phyloP scores from a whole-genome alignment of 2,329 filamentous ascomycete species.

The Acrocalymma vagum region DNA sequence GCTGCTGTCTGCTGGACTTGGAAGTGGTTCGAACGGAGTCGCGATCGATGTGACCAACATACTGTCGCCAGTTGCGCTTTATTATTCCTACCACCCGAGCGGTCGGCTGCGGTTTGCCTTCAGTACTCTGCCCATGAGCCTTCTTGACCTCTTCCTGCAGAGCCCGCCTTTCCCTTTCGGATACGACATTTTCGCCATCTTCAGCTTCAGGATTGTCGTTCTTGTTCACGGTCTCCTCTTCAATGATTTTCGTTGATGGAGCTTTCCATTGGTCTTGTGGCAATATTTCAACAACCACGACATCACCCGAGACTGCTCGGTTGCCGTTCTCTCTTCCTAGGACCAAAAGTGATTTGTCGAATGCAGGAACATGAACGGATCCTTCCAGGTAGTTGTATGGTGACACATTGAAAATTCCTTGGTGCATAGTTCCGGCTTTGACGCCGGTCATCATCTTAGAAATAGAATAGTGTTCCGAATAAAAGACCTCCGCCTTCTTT shows the following conservation, averaged over 20 bases:
- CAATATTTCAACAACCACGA: constrained; percentile 91
- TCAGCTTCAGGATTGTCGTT: constrained; percentile 94
- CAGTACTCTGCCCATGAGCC: constrained; percentile 77
- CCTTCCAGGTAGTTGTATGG: constrained; percentile 98
- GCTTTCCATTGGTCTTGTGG: constrained; percentile 97
- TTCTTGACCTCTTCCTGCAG: constrained; percentile 91
- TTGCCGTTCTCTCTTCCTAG: constrained; percentile 97
- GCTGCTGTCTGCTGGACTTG: constrained; percentile 82
- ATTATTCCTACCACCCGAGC: constrained; percentile 90
- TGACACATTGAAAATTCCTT: constrained; percentile 95
- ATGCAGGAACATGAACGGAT: constrained; percentile 87
- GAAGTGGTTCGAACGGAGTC: constrained; percentile 79
- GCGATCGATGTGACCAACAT: constrained; percentile 93
- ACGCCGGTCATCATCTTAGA: constrained; percentile 95
- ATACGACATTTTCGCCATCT: constrained; percentile 76
- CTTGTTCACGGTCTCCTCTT: constrained; percentile 89
- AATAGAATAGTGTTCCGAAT: constrained; percentile 86
- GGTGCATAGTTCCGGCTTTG: constrained; percentile 87
- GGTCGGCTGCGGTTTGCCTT: constrained; percentile 86
- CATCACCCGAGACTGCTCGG: constrained; percentile 87
- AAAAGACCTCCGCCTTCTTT: constrained; percentile 76
- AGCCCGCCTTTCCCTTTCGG: constrained; percentile 84
- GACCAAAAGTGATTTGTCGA: constrained; percentile 86
- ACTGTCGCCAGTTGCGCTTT: constrained; percentile 97
- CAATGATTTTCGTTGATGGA: constrained; percentile 93